Evolutionary conservation across 2,329 filamentous ascomycete genomes (phyloP).

Genomic region (Fusarium pseudonygamai): DNA sequence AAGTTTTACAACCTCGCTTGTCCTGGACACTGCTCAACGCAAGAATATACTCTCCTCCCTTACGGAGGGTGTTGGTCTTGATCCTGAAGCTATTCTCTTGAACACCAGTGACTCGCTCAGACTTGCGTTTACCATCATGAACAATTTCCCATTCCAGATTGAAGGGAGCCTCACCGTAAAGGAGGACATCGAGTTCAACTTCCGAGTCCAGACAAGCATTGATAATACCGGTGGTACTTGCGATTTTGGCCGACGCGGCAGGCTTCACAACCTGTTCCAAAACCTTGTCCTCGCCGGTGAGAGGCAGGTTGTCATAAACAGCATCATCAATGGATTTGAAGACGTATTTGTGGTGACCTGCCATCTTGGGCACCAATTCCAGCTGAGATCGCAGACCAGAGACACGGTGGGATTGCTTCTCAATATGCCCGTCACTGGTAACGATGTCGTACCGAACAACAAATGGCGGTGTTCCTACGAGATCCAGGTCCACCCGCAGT

Average conservation of each 20-base stretch:
- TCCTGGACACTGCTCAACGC: constrained; percentile 89
- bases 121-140: constrained; percentile 85
- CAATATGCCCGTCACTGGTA: constrained; percentile 64
- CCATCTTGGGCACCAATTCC: constrained; percentile 81
- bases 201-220: constrained; percentile 86
- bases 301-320: constrained; percentile 75
- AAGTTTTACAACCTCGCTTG: constrained; percentile 84
- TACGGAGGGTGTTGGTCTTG: constrained; percentile 75
- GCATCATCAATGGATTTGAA: constrained; percentile 84
- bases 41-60: constrained; percentile 90
- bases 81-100: constrained; percentile 73
- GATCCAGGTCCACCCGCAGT: constrained; percentile 85
- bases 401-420: constrained; percentile 66
- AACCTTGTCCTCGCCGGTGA: constrained; percentile 69
- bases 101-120: constrained; percentile 72
- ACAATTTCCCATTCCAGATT: constrained; percentile 91
- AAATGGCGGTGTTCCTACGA: constrained; percentile 94
- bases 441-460: constrained; percentile 79
- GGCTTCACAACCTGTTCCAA: constrained; percentile 94
- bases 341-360: constrained; percentile 86
- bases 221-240: constrained; percentile 61
- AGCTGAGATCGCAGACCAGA: constrained; percentile 83
- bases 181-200: constrained; percentile 76
- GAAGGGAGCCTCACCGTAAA: constrained; percentile 88
- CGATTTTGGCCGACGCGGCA: constrained; percentile 81